These are phyloP conservation scores for Epichloe sibirici DNA, from an alignment of 2,329 filamentous ascomycete species.

Conservation along the genomic window DNA sequence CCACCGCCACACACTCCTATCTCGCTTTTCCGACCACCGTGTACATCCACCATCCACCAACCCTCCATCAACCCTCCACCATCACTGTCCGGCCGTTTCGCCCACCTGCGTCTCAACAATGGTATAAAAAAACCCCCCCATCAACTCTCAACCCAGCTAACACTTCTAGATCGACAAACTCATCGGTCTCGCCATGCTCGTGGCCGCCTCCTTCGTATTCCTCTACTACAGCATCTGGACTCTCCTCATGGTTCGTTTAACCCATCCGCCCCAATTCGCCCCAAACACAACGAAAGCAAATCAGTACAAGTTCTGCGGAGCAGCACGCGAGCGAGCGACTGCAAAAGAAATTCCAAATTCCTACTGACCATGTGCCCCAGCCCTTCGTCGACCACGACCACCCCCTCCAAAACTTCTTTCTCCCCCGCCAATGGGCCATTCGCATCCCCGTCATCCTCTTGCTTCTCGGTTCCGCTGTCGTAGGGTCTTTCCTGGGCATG, in stretches of 20 bases:
- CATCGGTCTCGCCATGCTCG: conserved; percentile 55
- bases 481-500: conserved; percentile 88
- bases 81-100: conserved; percentile 3
- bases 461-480: conserved; percentile 80
- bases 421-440: conserved; percentile 95
- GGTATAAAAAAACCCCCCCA: conserved; percentile 10
- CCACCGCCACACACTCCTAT: neutral
- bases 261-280: neutral
- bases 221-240: conserved; percentile 97
- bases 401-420: conserved; percentile 88
- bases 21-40: neutral
- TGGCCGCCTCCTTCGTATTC: conserved; percentile 51
- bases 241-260: conserved; percentile 68
- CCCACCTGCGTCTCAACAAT: conserved; percentile 15
- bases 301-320: too few relatives aligned
- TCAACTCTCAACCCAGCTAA: conserved; percentile 1
- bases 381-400: conserved; percentile 96
- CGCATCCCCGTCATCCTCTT: conserved; percentile 96
- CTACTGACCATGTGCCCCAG: conserved; percentile 33
- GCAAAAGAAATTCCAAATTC: neutral
- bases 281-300: too few relatives aligned
- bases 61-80: neutral
- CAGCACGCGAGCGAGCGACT: neutral
- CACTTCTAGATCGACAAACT: conserved; percentile 71
- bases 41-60: neutral